These are phyloP conservation scores for Chloroidium sp. DNA, from an alignment of 163 green algal genomes.

Conservation along the genomic window DNA sequence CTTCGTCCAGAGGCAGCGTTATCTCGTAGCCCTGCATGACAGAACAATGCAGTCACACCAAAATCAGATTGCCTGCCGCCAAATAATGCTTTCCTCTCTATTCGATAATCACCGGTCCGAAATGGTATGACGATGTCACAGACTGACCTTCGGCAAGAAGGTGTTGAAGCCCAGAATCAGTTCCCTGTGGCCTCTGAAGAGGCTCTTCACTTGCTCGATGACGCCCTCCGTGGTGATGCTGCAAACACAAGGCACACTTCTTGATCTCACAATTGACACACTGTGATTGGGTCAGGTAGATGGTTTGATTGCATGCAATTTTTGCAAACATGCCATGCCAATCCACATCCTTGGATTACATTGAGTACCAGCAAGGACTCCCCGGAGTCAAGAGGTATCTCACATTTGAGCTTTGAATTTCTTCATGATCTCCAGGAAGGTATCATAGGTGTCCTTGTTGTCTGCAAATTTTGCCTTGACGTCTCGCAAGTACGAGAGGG, in stretches of 20 bases:
- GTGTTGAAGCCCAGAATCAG: slow-evolving; percentile 99
- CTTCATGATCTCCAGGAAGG: slow-evolving; percentile 99
- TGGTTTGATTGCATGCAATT: background rate
- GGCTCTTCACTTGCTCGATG: slow-evolving; percentile 88
- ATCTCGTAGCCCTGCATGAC: slow-evolving; percentile 78
- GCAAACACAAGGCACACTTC: slow-evolving; percentile 4
- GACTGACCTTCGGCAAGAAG: slow-evolving; percentile 83
- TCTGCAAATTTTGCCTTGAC: slow-evolving; percentile 84
- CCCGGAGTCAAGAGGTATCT: slow-evolving; percentile 3
- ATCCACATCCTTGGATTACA: slow-evolving; percentile 2
- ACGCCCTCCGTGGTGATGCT: slow-evolving; percentile 96
- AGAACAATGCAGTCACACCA: background rate
- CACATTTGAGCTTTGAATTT: slow-evolving; percentile 96
- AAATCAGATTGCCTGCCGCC: too few species aligned
- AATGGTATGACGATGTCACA: background rate
- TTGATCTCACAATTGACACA: too few species aligned
- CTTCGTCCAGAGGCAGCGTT: slow-evolving; percentile 47
- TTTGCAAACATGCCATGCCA: background rate
- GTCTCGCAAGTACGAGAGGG: slow-evolving; percentile 85
- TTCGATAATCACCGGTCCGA: too few species aligned
- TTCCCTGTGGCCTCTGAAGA: slow-evolving; percentile 91
- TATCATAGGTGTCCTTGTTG: slow-evolving; percentile 84
- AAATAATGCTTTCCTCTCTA: too few species aligned
- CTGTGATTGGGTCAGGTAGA: background rate
- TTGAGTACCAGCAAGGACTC: too few species aligned